Evolutionary conservation across 768 basidiomycete species (phyloP), one percentile per base, ranked within the genome.

Genomic region (Tephrocybe sp.): DNA sequence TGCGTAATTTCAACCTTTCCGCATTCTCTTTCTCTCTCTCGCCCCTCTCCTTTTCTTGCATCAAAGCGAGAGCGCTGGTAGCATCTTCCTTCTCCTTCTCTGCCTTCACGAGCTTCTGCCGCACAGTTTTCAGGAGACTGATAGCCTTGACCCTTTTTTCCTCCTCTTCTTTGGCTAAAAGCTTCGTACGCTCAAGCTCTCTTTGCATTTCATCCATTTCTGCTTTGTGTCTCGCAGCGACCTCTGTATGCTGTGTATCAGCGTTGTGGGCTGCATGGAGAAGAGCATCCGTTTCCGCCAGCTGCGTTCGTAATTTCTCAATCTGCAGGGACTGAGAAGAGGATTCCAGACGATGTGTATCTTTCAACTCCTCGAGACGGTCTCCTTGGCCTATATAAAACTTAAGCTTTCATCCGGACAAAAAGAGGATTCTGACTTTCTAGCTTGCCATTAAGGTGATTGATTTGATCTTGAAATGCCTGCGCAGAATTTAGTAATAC

Each of bases 71-170:
- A 56, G 91, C 88, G 60, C 78, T 83, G 42, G 78, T 50, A 0
- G 79, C 74, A 50, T 95, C 93, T 30, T 97, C 94, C 57, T 82
- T 82, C 19, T 95, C 93, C 72, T 93, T 94, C 68, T 98, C 95
- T 4, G 92, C 86, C 62, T 93, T 97, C 23, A 97, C 91, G n/a
- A 95, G 72, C 66, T 97, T 99, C 69, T 93, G 86, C 47, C 97
- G 73, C n/a, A 98, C 91, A 1, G 93, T 93, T 69, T 97, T 97
- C 49, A 99, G 73, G 22, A 97, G 70, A 43, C 84, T 87, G 56
- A 98, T 88, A 0, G 94, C 94, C 61, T 98, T 99, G 16, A 84
- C 82, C 11, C 95, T 83, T 68, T 99, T 98, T 69, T 99, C 97
- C 65, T 98, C 97, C 63, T 98, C 97, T 53, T 97, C 94, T 64